Evolutionary conservation across 176 grass and related monocot species (phyloP), one percentile per base, ranked within the genome.

Genomic region (Tuctoria greenei): DNA sequence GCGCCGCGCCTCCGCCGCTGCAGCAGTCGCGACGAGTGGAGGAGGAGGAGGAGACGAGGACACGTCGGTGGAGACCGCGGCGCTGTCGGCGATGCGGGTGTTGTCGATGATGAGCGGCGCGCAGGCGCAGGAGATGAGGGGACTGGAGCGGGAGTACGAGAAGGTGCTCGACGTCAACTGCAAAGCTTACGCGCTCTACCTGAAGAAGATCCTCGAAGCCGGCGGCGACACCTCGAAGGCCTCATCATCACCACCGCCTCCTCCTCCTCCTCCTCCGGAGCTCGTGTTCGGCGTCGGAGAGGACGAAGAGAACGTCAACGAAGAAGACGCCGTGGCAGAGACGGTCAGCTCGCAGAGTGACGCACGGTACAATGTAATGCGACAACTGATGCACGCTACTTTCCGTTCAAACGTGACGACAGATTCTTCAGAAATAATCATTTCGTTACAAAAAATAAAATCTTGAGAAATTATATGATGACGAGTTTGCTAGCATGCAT

Each of bases 91-190:
- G 49, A 88, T 88, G 89, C 70, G 89, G 35, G 81, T 92, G 2
- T 76, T 92, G 36, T 89, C 90, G 43, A 64, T 71, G 66, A 89
- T 92, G 86, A 92, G 90, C 65, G 79, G 83, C 4, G 71, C 66
- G 4, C 90, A 92, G 72, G 90, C 86, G 75, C 71, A 61, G 75
- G 86, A 79, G 83, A 65, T 88, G 86, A 76, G 84, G 71, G 79
- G 27, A 0, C 75, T 92, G 67, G 90, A 92, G 79, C 81, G 71
- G 8, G 75, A 71, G 52, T 92, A 92, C 71, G 90, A 86, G 61
- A 79, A 59, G 66, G 83, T 74, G 58, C 75, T 92, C 68, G 86
- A 92, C 73, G 76, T 52, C 25, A 92, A 92, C 84, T 86, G 79
- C 80, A 83, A 20, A 39, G 65, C 64, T 0, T 92, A 88, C 80